Base-by-base conservation (phyloP, 495 filamentous ascomycete genomes). In the Baudoinia panamericana region DNA sequence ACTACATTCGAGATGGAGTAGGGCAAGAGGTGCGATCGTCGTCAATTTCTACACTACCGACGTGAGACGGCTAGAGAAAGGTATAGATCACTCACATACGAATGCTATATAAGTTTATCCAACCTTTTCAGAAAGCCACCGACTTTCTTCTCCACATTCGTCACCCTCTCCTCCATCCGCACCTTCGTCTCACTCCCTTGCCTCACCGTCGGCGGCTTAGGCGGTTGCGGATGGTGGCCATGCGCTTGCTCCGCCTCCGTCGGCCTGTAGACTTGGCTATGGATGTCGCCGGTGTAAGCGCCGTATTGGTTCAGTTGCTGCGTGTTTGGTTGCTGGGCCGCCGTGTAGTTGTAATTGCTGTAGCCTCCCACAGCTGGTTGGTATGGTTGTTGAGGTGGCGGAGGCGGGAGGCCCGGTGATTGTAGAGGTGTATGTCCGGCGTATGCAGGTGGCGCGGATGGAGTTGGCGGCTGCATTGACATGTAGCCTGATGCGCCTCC, bases 91-190 rank as follows among this genome's bases (percentile, higher is more conserved):
- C n/a, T n/a, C n/a, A n/a, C n/a, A n/a, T n/a, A n/a, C n/a, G n/a
- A n/a, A n/a, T n/a, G n/a, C n/a, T n/a, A 80, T 57, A 88, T 73
- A 56, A 73, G 80, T 72, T 90, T 90, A 68, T 93, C 86, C 54
- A 93, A 65, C 62, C 75, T 85, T 75, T 85, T 93, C 53, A 94
- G 64, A 58, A 92, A 78, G 25, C 78, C 68, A 42, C 79, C 78
- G 11, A 93, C 75, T 2, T 80, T 76, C 58, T 75, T 80, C 63
- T 94, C 86, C 34, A 90, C 48, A 49, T 69, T 66, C 1, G 67
- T 70, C n/a, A 78, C 76, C 30, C 68, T 62, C 37, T 79, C 71
- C 50, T 87, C 84, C 18, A 93, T 53, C 54, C 68, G 80, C 13
- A 21, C 7, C 36, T 31, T 31, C 10, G 27, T 40, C 26, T 35